These are phyloP conservation scores for Chaetoceros muelleri DNA, from an alignment of 108 stramenopile genomes.

Conservation along the genomic window DNA sequence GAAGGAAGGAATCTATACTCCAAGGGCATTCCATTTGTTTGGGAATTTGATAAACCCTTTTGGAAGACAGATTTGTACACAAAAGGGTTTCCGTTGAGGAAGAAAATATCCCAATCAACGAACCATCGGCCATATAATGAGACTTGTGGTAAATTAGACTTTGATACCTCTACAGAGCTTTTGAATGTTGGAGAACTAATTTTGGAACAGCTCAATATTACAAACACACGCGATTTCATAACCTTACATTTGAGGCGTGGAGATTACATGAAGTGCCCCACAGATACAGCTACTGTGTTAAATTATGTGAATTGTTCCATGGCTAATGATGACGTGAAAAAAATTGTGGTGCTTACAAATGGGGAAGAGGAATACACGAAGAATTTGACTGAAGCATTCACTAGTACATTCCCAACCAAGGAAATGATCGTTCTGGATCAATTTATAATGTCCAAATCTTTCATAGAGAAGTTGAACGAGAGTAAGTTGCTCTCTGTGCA, in stretches of 20 bases:
- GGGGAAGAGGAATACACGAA: background rate
- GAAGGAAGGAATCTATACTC: background rate
- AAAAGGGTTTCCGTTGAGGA: background rate
- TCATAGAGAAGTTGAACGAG: background rate
- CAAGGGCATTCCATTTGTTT: background rate
- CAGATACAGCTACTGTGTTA: background rate
- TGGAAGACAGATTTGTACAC: background rate
- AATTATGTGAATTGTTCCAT: background rate
- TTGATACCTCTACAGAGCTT: background rate
- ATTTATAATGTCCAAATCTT: slow-evolving; percentile 1
- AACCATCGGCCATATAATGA: background rate
- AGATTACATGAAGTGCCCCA: background rate
- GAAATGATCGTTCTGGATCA: slow-evolving; percentile 1
- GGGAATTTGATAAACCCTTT: background rate
- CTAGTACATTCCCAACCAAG: background rate
- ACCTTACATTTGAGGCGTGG: background rate
- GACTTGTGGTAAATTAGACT: background rate
- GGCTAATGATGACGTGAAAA: background rate
- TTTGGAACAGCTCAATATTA: background rate
- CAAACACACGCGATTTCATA: background rate
- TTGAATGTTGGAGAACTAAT: background rate
- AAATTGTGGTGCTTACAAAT: slow-evolving; percentile 2
- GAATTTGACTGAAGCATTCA: background rate
- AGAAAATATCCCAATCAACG: background rate
- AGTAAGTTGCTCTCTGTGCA: background rate